These are phyloP conservation scores for Glebionis coronaria DNA, from an alignment of 129 eudicot species.

Conservation along the genomic window DNA sequence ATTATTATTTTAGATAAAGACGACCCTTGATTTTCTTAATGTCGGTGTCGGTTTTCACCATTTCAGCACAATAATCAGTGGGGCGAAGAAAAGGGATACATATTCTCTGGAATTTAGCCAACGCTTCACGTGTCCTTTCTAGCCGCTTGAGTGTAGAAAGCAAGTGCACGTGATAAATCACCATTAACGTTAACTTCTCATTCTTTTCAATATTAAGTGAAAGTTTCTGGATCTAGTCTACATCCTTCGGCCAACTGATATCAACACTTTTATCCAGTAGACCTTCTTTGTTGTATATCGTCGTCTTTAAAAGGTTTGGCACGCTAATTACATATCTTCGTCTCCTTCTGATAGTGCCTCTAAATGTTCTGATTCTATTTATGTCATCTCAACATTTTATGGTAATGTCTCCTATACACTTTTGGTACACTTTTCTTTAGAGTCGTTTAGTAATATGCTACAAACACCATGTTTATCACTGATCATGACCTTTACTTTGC, in stretches of 20 bases:
- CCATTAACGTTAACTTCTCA: conserved; percentile 76
- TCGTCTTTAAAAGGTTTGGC: conserved; percentile 66
- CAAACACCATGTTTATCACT: too few species aligned
- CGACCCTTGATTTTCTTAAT: conserved; percentile 84
- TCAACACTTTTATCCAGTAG: conserved; percentile 65
- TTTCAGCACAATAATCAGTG: conserved; percentile 78
- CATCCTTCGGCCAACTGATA: conserved; percentile 63
- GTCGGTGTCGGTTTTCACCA: conserved; percentile 85
- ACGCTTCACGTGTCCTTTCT: conserved; percentile 75
- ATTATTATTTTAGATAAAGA: conserved; percentile 65
- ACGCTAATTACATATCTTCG: conserved; percentile 49
- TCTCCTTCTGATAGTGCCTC: conserved; percentile 55
- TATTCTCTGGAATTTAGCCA: conserved; percentile 57
- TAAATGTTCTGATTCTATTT: too few species aligned
- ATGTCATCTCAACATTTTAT: too few species aligned
- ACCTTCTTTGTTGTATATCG: conserved; percentile 58
- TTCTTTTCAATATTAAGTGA: conserved; percentile 47
- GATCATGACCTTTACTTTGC: too few species aligned
- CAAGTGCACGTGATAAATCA: conserved; percentile 67
- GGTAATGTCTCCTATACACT: too few species aligned
- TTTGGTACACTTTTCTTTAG: too few species aligned
- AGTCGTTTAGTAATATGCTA: too few species aligned
- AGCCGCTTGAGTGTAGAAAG: conserved; percentile 85
- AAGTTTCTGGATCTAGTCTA: conserved; percentile 69
- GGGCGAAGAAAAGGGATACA: conserved; percentile 82